These are phyloP conservation scores for Eutrema salsugineum DNA, from an alignment of 441 rosid genomes.

Conservation along the genomic window DNA sequence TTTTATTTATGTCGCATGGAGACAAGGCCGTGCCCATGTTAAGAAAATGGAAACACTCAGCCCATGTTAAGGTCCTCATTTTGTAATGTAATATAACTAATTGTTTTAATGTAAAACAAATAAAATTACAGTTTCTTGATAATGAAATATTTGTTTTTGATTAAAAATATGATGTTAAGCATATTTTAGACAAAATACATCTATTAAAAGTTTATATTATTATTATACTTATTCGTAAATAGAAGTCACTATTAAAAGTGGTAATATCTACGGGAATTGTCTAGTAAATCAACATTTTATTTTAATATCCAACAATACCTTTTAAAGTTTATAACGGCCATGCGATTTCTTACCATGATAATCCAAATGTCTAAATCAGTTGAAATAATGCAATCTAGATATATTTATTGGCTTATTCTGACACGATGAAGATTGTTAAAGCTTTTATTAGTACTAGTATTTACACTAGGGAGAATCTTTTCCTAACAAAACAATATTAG, in stretches of 20 bases:
- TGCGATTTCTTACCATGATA: background rate
- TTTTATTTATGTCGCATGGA: background rate
- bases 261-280: background rate
- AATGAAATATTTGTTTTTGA: background rate
- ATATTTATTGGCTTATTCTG: constrained; percentile 10
- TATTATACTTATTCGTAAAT: background rate
- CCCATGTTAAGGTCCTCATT: no score
- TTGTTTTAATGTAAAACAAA: background rate
- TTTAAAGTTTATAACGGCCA: background rate
- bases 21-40: no score
- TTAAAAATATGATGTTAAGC: background rate
- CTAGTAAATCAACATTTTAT: background rate
- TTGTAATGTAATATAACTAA: no score
- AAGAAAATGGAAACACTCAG: no score
- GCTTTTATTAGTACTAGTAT: background rate
- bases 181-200: background rate
- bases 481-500: background rate
- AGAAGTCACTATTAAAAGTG: background rate
- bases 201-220: background rate
- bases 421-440: background rate
- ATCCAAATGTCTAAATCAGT: background rate
- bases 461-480: constrained; percentile 1
- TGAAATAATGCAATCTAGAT: background rate
- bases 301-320: background rate
- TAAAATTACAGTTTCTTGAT: background rate